phyloP scores from a whole-genome alignment of 192 early-diverging fungal genomes.

The Geranomyces variabilis region DNA sequence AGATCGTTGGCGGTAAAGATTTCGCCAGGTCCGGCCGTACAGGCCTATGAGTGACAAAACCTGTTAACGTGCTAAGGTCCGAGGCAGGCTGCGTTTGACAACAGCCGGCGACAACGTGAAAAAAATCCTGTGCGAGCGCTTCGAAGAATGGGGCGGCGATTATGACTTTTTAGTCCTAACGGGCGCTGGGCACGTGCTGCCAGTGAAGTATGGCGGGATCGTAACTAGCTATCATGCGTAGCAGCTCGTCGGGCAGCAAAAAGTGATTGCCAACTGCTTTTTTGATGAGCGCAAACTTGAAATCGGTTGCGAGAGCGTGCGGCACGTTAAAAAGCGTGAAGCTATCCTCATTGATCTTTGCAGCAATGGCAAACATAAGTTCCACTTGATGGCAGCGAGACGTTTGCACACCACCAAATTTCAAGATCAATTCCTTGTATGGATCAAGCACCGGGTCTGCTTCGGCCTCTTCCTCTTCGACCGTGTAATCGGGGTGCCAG shows the following conservation, averaged over 20 bases:
- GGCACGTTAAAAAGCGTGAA: not conserved
- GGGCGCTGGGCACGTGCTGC: not conserved
- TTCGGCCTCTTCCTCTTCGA: too few species aligned
- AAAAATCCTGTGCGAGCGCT: too few species aligned
- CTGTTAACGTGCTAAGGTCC: too few species aligned
- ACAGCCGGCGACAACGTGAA: too few species aligned
- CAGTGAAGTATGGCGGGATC: not conserved
- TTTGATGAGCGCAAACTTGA: not conserved
- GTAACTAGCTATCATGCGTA: not conserved
- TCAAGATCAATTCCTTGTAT: not conserved
- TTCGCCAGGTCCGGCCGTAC: too few species aligned
- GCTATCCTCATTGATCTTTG: not conserved
- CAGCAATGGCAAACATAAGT: not conserved
- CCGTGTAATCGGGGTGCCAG: too few species aligned
- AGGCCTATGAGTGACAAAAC: too few species aligned
- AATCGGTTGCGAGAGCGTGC: not conserved
- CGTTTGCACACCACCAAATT: not conserved
- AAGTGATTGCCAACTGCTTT: not conserved
- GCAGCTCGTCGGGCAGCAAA: not conserved
- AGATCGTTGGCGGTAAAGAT: too few species aligned
- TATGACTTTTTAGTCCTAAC: too few species aligned
- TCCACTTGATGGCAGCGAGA: not conserved
- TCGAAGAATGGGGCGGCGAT: too few species aligned
- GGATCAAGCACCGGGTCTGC: not conserved
- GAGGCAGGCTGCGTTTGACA: too few species aligned